These are phyloP conservation scores for Ambrosia hybrid DNA, from an alignment of 140 eudicot species.

Conservation along the genomic window DNA sequence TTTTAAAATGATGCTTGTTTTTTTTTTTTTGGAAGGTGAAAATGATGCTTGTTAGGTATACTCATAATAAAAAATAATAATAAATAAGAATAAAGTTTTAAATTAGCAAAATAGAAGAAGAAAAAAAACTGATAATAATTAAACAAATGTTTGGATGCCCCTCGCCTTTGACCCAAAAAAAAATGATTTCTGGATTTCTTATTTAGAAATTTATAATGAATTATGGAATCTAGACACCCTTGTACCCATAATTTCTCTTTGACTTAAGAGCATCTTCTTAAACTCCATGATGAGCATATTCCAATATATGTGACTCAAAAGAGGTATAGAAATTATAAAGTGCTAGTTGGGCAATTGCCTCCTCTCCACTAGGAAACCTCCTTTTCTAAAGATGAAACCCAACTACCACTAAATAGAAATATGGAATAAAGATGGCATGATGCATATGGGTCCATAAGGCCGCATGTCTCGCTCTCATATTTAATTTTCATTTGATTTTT, in stretches of 20 bases:
- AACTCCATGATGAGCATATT: conserved; percentile 38
- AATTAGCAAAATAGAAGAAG: not conserved
- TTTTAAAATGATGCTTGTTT: too few species aligned
- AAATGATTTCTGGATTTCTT: not conserved
- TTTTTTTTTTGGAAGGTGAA: not conserved
- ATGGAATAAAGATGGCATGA: conserved; percentile 27
- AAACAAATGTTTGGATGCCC: not conserved
- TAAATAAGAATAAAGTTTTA: not conserved
- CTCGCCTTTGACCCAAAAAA: not conserved
- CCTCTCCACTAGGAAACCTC: conserved; percentile 1
- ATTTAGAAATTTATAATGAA: conserved; percentile 12
- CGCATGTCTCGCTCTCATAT: conserved; percentile 6
- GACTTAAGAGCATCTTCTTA: conserved; percentile 29
- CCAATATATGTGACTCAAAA: conserved; percentile 25
- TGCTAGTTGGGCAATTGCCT: conserved; percentile 30
- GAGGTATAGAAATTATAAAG: conserved; percentile 19
- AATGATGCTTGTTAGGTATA: not conserved
- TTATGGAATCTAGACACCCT: conserved; percentile 5
- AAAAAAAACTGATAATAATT: not conserved
- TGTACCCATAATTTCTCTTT: conserved; percentile 19
- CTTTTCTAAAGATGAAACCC: conserved; percentile 32
- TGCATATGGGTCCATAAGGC: conserved; percentile 11
- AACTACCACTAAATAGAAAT: conserved; percentile 20
- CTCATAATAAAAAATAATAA: not conserved
- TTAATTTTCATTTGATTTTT: not conserved